A percentile compares a stretch with the other conserved stretches of the same genome.
Evolutionary conservation across 768 basidiomycete genomes (phyloP).

Genomic region (Boletus pseudo-olivaceus): DNA sequence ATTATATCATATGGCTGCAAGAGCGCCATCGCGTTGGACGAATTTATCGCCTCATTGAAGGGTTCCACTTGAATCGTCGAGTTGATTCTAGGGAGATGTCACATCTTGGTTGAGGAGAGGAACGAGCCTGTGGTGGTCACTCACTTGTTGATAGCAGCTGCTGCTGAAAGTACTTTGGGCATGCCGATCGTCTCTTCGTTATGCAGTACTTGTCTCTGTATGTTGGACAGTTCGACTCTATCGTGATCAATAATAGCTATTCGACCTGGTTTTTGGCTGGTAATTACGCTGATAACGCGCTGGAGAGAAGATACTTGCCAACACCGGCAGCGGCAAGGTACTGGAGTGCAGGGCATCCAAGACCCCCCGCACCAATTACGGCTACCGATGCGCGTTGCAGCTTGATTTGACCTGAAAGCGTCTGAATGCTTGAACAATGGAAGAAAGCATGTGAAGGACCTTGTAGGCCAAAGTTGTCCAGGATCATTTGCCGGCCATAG

Average conservation of each 20-base stretch:
- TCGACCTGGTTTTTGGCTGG: constrained; percentile 48
- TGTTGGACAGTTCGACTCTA: constrained; percentile 80
- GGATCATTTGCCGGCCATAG: constrained; percentile 97
- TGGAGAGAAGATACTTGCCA: constrained; percentile 47
- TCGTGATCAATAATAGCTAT: constrained; percentile 91
- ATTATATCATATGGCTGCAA: constrained; percentile 68
- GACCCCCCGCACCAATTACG: constrained; percentile 92
- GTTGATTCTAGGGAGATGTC: constrained; percentile 58
- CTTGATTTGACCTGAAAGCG: constrained; percentile 71
- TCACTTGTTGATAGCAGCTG: constrained; percentile 63
- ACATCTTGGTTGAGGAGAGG: neutral
- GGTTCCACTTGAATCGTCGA: constrained; percentile 60
- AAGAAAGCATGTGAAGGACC: constrained; percentile 42
- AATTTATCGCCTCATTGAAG: constrained; percentile 48
- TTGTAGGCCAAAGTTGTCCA: constrained; percentile 81
- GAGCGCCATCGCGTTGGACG: constrained; percentile 62
- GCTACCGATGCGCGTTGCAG: constrained; percentile 71
- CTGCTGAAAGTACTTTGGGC: constrained; percentile 81
- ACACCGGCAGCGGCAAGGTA: constrained; percentile 92
- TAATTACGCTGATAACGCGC: constrained; percentile 3
- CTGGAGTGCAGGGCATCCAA: constrained; percentile 94
- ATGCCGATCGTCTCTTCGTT: constrained; percentile 65
- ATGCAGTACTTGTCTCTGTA: constrained; percentile 93
- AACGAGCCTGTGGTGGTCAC: neutral
- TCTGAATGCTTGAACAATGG: neutral